Conservation (phyloP, 306 rosid species). For the Glycyrrhiza uralensis region DNA sequence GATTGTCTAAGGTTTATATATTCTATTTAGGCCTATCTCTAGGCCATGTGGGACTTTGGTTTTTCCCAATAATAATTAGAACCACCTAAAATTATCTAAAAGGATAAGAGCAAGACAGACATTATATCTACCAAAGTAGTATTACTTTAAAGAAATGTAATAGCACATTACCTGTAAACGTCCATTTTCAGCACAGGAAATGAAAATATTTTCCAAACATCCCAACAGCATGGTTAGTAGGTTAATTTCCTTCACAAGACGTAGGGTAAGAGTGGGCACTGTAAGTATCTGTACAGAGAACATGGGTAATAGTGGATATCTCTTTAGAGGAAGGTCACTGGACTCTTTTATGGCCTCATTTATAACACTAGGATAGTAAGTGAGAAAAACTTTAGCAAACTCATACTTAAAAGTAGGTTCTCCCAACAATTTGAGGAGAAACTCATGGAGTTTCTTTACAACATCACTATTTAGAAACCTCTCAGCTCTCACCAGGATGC, state of each 20-base stretch:
- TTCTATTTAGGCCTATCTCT: no score
- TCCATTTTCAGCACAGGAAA: constrained; percentile 71
- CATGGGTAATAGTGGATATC: constrained; percentile 55
- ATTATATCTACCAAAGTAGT: not conserved
- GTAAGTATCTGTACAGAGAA: constrained; percentile 97
- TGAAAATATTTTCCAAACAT: constrained; percentile 71
- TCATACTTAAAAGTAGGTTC: constrained; percentile 87
- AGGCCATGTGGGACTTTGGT: no score
- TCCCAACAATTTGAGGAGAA: constrained; percentile 81
- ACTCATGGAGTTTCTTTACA: constrained; percentile 73
- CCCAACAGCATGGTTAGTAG: constrained; percentile 71
- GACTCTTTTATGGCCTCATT: constrained; percentile 54
- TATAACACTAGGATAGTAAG: constrained; percentile 82
- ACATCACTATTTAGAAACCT: constrained; percentile 55
- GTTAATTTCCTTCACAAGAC: constrained; percentile 88
- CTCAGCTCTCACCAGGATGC: constrained; percentile 70
- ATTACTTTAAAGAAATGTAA: not conserved
- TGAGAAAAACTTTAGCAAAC: constrained; percentile 80
- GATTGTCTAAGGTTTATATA: no score
- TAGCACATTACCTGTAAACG: constrained; percentile 62
- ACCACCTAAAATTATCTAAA: constrained; percentile 5
- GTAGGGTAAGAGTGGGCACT: constrained; percentile 87
- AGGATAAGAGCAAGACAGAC: not conserved
- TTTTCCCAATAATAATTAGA: no score
- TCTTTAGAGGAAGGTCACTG: constrained; percentile 42